Base-by-base conservation (phyloP, 2,329 filamentous ascomycete species). In the Chalaropsis ovoidea region DNA sequence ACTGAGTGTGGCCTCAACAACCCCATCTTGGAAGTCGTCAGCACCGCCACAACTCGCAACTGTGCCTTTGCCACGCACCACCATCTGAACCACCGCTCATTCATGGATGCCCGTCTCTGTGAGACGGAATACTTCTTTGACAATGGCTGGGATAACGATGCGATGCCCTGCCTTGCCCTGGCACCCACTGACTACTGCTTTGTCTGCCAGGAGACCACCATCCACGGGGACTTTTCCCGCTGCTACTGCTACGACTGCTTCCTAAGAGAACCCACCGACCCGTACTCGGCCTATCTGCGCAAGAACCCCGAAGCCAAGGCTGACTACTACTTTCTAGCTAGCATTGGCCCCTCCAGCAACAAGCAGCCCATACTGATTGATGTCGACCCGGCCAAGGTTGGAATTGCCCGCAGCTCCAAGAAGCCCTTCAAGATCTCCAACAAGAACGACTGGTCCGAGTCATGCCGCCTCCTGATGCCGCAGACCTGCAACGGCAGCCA, bases 211-310 rank as follows among this genome's bases (percentile, higher is more conserved):
- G 31, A 58, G 24, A 58, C 52, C 13, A 58, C 52, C 8, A 58
- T 58, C 27, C 52, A 39, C 27, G 52, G 52, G 6, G 52, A 58
- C 13, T 58, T 58, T 58, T 58, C 52, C n/a, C 52, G 52, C 27
- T 58, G 52, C 17, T 35, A 58, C 17, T 58, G 52, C 27, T 10
- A 24, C n/a, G 31, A 35, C 10, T 58, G 52, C 52, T 58, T 58
- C 24, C 1, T 8, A 17, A 10, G 24, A 10, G 24, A 58, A 2
- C 31, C 52, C 5, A 58, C 17, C 15, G 27, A 58, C 10, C 27
- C 52, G 15, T 58, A 58, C 27, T 58, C 52, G 24, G 24, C 24
- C 8, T 58, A 58, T 58, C 15, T 58, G 10, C 13, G 24, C 8
- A 58, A 35, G 15, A 58, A 58, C 27, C 27, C 27, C 17, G 13